Percentiles rank a stretch among this genome's conserved stretches.
These are phyloP conservation scores for Colletotrichum tamarilloi DNA, from an alignment of 2,329 filamentous ascomycete genomes.

Conservation along the genomic window DNA sequence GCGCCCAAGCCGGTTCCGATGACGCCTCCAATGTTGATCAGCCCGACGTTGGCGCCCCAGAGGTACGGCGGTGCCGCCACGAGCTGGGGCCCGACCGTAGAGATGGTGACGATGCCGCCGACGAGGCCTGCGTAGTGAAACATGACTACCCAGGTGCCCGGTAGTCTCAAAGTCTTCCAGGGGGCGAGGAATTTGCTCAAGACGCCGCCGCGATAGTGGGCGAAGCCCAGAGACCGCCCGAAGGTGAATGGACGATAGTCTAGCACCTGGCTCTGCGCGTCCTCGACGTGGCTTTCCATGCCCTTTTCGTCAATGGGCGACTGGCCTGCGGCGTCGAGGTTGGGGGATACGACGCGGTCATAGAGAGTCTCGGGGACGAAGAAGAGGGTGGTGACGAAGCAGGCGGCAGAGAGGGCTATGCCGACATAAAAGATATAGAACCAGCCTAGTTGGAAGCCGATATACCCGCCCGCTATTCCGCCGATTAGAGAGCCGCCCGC, in stretches of 20 bases:
- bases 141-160: constrained; percentile 49
- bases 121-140: constrained; percentile 51
- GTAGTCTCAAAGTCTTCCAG: constrained; percentile 44
- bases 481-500: constrained; percentile 45
- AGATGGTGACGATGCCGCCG: constrained; percentile 48
- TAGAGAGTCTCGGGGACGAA: constrained; percentile 50
- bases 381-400: constrained; percentile 42
- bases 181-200: constrained; percentile 41
- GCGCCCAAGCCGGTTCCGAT: constrained; percentile 45
- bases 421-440: constrained; percentile 46
- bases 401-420: constrained; percentile 40
- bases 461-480: constrained; percentile 50
- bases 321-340: background rate
- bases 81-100: constrained; percentile 46
- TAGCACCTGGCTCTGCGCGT: background rate
- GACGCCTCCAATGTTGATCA: constrained; percentile 48
- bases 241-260: constrained; percentile 8
- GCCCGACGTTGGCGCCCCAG: constrained; percentile 46
- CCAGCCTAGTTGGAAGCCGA: constrained; percentile 47
- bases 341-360: constrained; percentile 30
- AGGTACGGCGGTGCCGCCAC: constrained; percentile 46
- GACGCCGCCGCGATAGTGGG: constrained; percentile 37
- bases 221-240: constrained; percentile 36
- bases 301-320: constrained; percentile 21
- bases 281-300: constrained; percentile 11